Evolutionary conservation across 164 flowering plant species (phyloP).

Genomic region (Euptelea pleiosperma): DNA sequence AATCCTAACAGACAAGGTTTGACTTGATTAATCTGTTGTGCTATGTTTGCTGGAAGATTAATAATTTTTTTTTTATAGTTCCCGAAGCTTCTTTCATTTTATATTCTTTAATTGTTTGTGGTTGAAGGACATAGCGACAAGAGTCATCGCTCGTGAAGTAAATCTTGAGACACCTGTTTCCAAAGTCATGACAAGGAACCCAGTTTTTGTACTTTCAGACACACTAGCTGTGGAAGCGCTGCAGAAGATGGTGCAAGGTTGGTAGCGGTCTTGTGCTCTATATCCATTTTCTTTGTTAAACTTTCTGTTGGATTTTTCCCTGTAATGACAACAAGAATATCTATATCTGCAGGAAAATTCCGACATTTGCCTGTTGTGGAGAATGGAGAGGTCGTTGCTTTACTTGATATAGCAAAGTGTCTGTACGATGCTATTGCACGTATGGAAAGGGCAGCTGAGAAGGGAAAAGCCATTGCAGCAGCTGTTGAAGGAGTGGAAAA

Average conservation of each 20-base stretch:
- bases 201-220: constrained; percentile 91
- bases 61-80: not conserved
- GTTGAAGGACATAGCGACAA: constrained; percentile 82
- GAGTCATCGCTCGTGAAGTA: constrained; percentile 80
- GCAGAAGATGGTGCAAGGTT: constrained; percentile 99
- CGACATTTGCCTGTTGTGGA: constrained; percentile 99
- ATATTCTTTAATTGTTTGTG: constrained; percentile 6
- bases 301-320: not conserved
- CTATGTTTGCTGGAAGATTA: not conserved
- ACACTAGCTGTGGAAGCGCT: constrained; percentile 98
- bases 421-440: constrained; percentile 99
- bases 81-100: not conserved
- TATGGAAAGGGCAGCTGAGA: constrained; percentile 98
- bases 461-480: constrained; percentile 98
- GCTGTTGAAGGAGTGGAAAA: constrained; percentile 99
- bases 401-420: constrained; percentile 97
- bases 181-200: constrained; percentile 97
- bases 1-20: constrained; percentile 93
- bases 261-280: constrained; percentile 9
- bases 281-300: not conserved
- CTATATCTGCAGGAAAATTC: constrained; percentile 69
- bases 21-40: not conserved
- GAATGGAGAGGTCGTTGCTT: constrained; percentile 94
- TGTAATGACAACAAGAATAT: not conserved
- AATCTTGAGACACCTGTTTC: constrained; percentile 89